phyloP scores from a whole-genome alignment of 2,329 filamentous ascomycete species.

The Peltaster fructicola region DNA sequence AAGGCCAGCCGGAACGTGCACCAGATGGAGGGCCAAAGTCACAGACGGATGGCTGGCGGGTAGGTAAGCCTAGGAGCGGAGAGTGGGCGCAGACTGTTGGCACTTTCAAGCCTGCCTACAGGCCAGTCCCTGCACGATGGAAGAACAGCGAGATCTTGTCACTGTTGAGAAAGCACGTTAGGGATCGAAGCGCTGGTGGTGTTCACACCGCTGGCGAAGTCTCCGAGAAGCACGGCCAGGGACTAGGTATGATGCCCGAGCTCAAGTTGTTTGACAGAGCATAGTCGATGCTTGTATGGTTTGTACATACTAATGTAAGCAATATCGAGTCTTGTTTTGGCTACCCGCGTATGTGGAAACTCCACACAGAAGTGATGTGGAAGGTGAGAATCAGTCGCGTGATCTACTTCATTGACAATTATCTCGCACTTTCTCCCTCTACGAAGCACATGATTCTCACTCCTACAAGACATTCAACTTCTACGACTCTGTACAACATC shows the following conservation, averaged over 20 bases:
- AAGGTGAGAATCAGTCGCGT: too few species aligned
- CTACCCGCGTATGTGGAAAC: too few species aligned
- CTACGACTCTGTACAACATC: too few species aligned
- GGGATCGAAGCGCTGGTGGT: conserved; percentile 46
- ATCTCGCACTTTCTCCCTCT: too few species aligned
- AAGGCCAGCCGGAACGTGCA: conserved; percentile 13
- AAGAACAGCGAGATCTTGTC: conserved; percentile 60
- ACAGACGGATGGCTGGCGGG: conserved; percentile 25
- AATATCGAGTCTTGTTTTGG: too few species aligned
- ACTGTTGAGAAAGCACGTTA: conserved; percentile 66
- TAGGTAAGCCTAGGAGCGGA: conserved; percentile 39
- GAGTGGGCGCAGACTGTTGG: conserved; percentile 97
- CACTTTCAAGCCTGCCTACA: conserved; percentile 82
- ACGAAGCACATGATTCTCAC: too few species aligned
- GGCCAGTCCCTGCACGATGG: conserved; percentile 79
- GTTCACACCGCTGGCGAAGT: conserved; percentile 24
- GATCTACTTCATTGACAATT: too few species aligned
- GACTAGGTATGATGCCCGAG: conserved; percentile 34
- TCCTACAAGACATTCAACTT: too few species aligned
- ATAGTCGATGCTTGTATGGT: too few species aligned
- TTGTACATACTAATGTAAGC: too few species aligned
- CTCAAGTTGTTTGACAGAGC: conserved; percentile 33
- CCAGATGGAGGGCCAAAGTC: conserved; percentile 19
- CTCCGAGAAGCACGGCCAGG: conserved; percentile 19
- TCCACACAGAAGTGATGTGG: too few species aligned